Percentiles rank a stretch among this genome's conserved stretches.
These are phyloP conservation scores for Pseudonitzschia multistriata DNA, from an alignment of 108 stramenopile genomes.

Conservation along the genomic window DNA sequence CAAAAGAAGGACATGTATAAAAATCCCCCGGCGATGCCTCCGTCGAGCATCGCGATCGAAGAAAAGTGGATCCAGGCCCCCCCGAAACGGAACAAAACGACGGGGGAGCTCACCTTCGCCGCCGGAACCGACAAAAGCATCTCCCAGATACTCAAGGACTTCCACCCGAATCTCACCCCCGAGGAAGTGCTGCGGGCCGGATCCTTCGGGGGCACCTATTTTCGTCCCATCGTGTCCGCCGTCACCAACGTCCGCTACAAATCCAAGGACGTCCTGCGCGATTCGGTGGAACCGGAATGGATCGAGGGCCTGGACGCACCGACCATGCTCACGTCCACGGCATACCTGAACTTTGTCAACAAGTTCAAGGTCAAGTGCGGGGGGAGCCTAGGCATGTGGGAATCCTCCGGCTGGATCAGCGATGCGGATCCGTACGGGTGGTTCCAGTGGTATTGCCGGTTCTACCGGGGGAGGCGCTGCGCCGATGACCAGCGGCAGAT, in stretches of 20 bases:
- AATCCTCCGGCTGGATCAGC: constrained; percentile 85
- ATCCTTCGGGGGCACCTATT: constrained; percentile 96
- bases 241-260: constrained; percentile 82
- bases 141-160: constrained; percentile 53
- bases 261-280: constrained; percentile 60
- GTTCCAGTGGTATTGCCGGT: constrained; percentile 99
- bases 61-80: constrained; percentile 9
- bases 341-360: constrained; percentile 72
- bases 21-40: constrained; percentile 79
- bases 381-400: constrained; percentile 93
- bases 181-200: constrained; percentile 90
- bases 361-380: constrained; percentile 93
- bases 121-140: constrained; percentile 31
- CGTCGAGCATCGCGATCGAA: constrained; percentile 43
- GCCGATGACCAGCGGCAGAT: constrained; percentile 89
- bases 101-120: constrained; percentile 60
- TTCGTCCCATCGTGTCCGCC: constrained; percentile 82
- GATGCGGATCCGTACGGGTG: constrained; percentile 94
- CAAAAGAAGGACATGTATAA: constrained; percentile 86
- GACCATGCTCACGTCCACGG: constrained; percentile 64
- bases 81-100: constrained; percentile 53
- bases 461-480: constrained; percentile 87
- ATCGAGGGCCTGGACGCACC: constrained; percentile 59
- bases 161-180: constrained; percentile 92
- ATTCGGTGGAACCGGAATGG: constrained; percentile 68